Conservation (phyloP, 2,329 filamentous ascomycete species). For the Fusarium aywerte region DNA sequence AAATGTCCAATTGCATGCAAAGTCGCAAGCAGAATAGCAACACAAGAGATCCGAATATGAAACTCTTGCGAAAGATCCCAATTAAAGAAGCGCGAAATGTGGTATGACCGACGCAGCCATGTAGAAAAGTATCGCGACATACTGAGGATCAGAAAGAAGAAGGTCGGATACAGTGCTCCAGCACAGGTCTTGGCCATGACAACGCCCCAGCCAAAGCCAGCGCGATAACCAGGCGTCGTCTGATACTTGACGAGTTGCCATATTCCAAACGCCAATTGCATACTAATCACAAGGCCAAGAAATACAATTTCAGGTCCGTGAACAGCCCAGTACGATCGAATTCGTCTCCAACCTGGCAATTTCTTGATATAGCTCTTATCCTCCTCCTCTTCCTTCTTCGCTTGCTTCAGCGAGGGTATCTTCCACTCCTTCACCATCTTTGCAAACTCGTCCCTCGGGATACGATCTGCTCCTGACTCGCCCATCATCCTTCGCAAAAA, state of each 20-base stretch:
- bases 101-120: conserved; percentile 61
- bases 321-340: conserved; percentile 66
- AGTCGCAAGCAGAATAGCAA: conserved; percentile 61
- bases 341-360: conserved; percentile 57
- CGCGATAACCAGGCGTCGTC: conserved; percentile 56
- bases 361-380: conserved; percentile 59
- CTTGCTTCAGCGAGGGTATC: conserved; percentile 60
- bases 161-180: conserved; percentile 65
- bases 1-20: conserved; percentile 66
- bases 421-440: conserved; percentile 58
- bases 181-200: conserved; percentile 66
- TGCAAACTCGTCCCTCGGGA: conserved; percentile 60
- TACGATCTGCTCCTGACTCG: conserved; percentile 51
- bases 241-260: conserved; percentile 68
- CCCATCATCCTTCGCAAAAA: conserved; percentile 64
- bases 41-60: conserved; percentile 64
- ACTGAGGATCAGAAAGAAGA: conserved; percentile 68
- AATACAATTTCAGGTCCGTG: conserved; percentile 64
- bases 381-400: conserved; percentile 59
- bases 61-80: conserved; percentile 67
- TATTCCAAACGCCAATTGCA: conserved; percentile 62
- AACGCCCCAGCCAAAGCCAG: conserved; percentile 66
- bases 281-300: conserved; percentile 57
- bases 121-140: conserved; percentile 69
- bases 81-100: conserved; percentile 65